phyloP scores from a whole-genome alignment of 129 eudicot genomes.

The Arctium lappa region DNA sequence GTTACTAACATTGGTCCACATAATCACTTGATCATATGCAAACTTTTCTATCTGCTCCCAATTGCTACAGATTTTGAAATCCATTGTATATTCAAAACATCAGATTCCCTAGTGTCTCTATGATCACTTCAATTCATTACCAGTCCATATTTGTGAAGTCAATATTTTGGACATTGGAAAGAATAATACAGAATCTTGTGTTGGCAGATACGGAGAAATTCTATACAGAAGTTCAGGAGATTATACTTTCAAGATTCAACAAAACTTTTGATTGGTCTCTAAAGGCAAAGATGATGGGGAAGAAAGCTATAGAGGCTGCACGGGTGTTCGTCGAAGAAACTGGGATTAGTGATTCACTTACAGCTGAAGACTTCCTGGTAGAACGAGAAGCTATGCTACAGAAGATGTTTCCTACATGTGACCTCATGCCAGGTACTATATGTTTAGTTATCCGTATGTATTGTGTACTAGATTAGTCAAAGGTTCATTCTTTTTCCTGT shows the following conservation, averaged over 20 bases:
- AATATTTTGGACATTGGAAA: neutral
- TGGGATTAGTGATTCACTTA: conserved; percentile 74
- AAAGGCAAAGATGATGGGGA: conserved; percentile 98
- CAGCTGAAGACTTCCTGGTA: conserved; percentile 76
- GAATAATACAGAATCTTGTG: conserved; percentile 16
- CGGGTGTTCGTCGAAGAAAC: conserved; percentile 89
- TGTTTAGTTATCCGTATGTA: neutral
- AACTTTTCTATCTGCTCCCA: neutral
- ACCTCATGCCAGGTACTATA: conserved; percentile 89
- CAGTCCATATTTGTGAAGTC: conserved; percentile 2
- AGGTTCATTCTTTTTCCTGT: neutral
- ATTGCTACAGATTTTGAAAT: neutral
- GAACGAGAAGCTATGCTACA: conserved; percentile 85
- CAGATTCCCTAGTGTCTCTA: neutral
- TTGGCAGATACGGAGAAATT: conserved; percentile 88
- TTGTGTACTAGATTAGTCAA: neutral
- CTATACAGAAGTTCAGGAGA: conserved; percentile 96
- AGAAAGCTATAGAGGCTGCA: conserved; percentile 96
- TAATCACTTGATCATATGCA: neutral
- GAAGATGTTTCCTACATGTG: conserved; percentile 74
- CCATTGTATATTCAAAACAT: neutral
- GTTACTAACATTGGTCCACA: neutral
- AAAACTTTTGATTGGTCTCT: conserved; percentile 98
- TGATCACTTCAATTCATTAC: neutral
- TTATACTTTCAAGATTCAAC: conserved; percentile 76